phyloP scores from a whole-genome alignment of 306 rosid genomes.

The Adenanthera pavonina region DNA sequence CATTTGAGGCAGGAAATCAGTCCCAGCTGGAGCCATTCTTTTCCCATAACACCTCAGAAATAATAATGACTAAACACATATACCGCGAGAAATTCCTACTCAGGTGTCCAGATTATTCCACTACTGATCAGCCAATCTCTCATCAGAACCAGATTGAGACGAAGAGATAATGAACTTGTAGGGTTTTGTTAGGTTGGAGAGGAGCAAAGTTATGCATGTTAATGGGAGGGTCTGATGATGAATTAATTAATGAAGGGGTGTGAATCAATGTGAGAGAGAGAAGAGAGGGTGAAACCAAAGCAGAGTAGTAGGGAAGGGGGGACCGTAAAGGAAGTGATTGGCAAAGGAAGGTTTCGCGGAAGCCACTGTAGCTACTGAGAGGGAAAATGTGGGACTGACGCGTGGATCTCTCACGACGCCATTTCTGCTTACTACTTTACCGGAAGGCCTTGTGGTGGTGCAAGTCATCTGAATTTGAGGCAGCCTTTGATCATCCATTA shows the following conservation, averaged over 20 bases:
- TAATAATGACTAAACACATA: too few species aligned
- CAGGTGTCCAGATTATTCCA: too few species aligned
- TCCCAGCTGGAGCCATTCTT: slow-evolving; percentile 37
- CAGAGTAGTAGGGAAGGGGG: slow-evolving; percentile 43
- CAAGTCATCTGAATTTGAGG: too few species aligned
- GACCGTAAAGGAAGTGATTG: slow-evolving; percentile 43
- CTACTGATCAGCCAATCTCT: too few species aligned
- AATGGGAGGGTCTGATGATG: background rate
- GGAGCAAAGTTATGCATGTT: slow-evolving; percentile 7
- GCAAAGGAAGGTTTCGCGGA: slow-evolving; percentile 47
- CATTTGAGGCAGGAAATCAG: slow-evolving; percentile 38
- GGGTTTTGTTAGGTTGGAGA: too few species aligned
- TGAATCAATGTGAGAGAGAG: background rate
- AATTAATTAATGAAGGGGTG: slow-evolving; percentile 11
- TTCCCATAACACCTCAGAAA: slow-evolving; percentile 15
- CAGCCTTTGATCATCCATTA: too few species aligned
- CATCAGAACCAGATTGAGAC: background rate
- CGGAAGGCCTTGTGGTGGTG: background rate
- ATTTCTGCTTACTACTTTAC: background rate
- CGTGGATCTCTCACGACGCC: slow-evolving; percentile 23
- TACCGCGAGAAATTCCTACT: too few species aligned
- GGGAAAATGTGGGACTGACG: slow-evolving; percentile 41
- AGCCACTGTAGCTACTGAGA: slow-evolving; percentile 43
- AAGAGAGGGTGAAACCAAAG: slow-evolving; percentile 11
- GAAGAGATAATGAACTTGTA: too few species aligned